A percentile compares a stretch with the other conserved stretches of the same genome.
Evolutionary conservation across 352 stramenopile species (phyloP).

Genomic region (Phytophthora europaea): DNA sequence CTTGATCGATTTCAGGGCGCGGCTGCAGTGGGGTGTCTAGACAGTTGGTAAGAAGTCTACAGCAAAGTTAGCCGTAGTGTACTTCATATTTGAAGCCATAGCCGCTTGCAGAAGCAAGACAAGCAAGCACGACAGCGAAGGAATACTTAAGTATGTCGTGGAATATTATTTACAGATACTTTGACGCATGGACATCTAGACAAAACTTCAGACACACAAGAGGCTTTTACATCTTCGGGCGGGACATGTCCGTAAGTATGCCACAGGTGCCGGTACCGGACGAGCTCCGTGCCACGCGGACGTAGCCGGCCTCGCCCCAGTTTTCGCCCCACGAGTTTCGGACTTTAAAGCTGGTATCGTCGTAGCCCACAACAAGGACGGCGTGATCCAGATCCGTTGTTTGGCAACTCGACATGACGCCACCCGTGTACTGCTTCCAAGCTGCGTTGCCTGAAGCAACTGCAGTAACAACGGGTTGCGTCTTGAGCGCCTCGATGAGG

Average conservation of each 20-base stretch:
- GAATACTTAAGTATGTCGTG: no score
- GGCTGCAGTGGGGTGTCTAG: neutral
- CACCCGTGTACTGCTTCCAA: conserved; percentile 97
- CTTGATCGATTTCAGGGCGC: conserved; percentile 15
- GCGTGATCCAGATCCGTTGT: conserved; percentile 96
- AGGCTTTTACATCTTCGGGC: conserved; percentile 46
- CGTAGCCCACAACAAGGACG: conserved; percentile 96
- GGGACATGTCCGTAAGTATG: conserved; percentile 63
- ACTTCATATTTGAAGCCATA: no score
- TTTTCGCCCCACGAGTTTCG: conserved; percentile 97
- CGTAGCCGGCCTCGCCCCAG: conserved; percentile 94
- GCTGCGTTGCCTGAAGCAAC: conserved; percentile 93
- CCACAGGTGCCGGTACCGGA: conserved; percentile 53
- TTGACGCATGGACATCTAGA: conserved; percentile 26
- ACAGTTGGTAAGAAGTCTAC: no score
- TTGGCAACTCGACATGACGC: conserved; percentile 83
- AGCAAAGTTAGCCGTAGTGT: no score
- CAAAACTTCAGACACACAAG: conserved; percentile 12
- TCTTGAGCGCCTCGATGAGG: conserved; percentile 87
- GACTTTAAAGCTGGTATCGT: conserved; percentile 88
- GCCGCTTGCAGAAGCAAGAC: neutral
- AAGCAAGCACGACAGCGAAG: neutral
- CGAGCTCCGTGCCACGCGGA: conserved; percentile 82
- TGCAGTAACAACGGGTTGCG: conserved; percentile 93
- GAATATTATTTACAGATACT: conserved; percentile 27